Percentiles rank a stretch among this genome's conserved stretches.
These are phyloP conservation scores for Calocera cornea DNA, from an alignment of 768 basidiomycete species.

Conservation along the genomic window DNA sequence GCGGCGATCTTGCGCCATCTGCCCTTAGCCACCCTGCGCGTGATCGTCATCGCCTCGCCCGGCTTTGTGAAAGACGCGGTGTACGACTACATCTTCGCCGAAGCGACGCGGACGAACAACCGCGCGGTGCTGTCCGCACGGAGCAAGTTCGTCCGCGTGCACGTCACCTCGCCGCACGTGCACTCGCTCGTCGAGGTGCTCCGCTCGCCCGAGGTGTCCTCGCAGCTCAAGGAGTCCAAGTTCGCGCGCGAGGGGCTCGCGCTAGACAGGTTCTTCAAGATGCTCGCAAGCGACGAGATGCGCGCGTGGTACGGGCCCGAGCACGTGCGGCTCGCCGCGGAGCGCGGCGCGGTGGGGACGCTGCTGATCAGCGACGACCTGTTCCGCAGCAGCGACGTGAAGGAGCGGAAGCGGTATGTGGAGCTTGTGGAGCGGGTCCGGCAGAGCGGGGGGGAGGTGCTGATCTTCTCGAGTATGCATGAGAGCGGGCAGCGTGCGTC, in stretches of 20 bases:
- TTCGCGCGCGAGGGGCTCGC: conserved; percentile 88
- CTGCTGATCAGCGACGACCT: conserved; percentile 89
- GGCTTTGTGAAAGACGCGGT: conserved; percentile 91
- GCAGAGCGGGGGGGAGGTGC: conserved; percentile 77
- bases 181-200: conserved; percentile 90
- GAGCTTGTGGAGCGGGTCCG: conserved; percentile 77
- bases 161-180: conserved; percentile 85
- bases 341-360: conserved; percentile 86
- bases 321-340: conserved; percentile 82
- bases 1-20: conserved; percentile 82
- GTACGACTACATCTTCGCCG: conserved; percentile 65
- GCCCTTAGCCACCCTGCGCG: conserved; percentile 68
- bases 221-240: conserved; percentile 83
- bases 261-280: conserved; percentile 96
- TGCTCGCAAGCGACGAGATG: conserved; percentile 87
- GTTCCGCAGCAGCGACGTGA: conserved; percentile 76
- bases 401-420: conserved; percentile 70
- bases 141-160: conserved; percentile 80
- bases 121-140: conserved; percentile 66
- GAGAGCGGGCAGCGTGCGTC: conserved; percentile 91
- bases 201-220: conserved; percentile 75
- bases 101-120: conserved; percentile 69
- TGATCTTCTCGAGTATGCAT: conserved; percentile 99
- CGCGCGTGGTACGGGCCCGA: conserved; percentile 97
- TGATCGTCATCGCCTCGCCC: conserved; percentile 91